phyloP scores from a whole-genome alignment of 208 protist genomes.

The Kentomonas sorsogonicus region DNA sequence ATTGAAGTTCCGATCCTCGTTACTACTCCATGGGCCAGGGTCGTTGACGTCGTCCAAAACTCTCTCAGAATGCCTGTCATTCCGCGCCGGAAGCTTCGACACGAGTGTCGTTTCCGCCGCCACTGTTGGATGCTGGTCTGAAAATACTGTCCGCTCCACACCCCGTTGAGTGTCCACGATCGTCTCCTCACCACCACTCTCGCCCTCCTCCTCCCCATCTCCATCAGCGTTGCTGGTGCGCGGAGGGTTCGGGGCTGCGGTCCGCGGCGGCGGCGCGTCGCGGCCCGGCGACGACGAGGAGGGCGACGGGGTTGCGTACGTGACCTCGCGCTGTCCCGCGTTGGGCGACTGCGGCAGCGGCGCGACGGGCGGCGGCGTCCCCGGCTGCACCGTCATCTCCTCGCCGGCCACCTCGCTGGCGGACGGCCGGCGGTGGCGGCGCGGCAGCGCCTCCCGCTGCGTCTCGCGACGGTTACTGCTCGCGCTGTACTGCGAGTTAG shows the following conservation, averaged over 20 bases:
- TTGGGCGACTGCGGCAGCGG: neutral
- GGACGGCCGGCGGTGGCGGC: neutral
- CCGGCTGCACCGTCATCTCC: neutral
- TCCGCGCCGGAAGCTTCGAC: too few relatives aligned
- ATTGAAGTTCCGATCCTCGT: too few relatives aligned
- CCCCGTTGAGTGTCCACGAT: neutral
- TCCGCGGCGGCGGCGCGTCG: too few relatives aligned
- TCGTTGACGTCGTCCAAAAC: too few relatives aligned
- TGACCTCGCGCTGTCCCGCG: neutral
- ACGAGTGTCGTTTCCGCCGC: too few relatives aligned
- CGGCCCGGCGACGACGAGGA: neutral
- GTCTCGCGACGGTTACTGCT: neutral
- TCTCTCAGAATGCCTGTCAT: too few relatives aligned
- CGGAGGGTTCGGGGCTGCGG: neutral
- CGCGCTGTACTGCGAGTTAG: too few relatives aligned
- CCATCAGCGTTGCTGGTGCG: neutral
- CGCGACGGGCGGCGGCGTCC: neutral
- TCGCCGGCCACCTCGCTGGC: neutral
- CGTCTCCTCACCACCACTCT: neutral
- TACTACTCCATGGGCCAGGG: too few relatives aligned
- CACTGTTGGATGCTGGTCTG: too few relatives aligned
- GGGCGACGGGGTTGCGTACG: neutral
- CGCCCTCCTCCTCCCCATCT: neutral
- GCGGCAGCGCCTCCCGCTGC: neutral
- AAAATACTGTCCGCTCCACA: too few relatives aligned